Percentiles rank a stretch among this genome's conserved stretches.
Conservation (phyloP, 345 rosid species). For the Kandelia obovata region DNA sequence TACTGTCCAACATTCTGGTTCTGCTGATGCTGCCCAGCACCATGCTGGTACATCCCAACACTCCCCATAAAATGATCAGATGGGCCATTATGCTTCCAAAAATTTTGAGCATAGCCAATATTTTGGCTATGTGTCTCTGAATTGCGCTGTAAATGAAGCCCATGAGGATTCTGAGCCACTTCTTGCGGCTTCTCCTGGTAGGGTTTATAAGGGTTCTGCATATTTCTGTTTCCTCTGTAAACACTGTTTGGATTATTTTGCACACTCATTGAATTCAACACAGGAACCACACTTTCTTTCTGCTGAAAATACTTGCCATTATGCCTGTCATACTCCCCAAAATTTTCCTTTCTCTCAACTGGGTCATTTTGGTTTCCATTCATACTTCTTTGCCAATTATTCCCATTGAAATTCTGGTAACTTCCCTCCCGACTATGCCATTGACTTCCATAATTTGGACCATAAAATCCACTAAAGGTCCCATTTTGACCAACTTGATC, state of each 20-base stretch:
- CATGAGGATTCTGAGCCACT: slow-evolving; percentile 3
- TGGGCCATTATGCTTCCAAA: slow-evolving; percentile 11
- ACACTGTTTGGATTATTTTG: slow-evolving; percentile 13
- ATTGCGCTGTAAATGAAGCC: slow-evolving; percentile 19
- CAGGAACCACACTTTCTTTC: background rate
- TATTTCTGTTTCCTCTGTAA: slow-evolving; percentile 19
- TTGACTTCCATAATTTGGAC: slow-evolving; percentile 12
- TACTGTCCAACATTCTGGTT: slow-evolving; percentile 5
- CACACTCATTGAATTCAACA: slow-evolving; percentile 3
- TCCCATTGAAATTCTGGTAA: slow-evolving; percentile 10
- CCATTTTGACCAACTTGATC: slow-evolving; percentile 18
- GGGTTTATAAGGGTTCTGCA: slow-evolving; percentile 2
- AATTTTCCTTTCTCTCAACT: slow-evolving; percentile 15
- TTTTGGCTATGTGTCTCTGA: slow-evolving; percentile 12
- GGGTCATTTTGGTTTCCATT: slow-evolving; percentile 14
- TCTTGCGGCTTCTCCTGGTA: background rate
- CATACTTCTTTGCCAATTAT: slow-evolving; percentile 15
- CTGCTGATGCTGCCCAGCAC: slow-evolving; percentile 18
- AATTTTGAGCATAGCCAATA: slow-evolving; percentile 17
- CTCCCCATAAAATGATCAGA: background rate
- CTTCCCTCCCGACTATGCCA: background rate
- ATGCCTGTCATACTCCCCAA: slow-evolving; percentile 12
- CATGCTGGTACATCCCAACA: slow-evolving; percentile 7
- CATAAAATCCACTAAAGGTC: slow-evolving; percentile 18
- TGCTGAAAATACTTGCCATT: slow-evolving; percentile 5